phyloP scores from a whole-genome alignment of 257 asterid genomes.

The Ophiorrhiza pumila region DNA sequence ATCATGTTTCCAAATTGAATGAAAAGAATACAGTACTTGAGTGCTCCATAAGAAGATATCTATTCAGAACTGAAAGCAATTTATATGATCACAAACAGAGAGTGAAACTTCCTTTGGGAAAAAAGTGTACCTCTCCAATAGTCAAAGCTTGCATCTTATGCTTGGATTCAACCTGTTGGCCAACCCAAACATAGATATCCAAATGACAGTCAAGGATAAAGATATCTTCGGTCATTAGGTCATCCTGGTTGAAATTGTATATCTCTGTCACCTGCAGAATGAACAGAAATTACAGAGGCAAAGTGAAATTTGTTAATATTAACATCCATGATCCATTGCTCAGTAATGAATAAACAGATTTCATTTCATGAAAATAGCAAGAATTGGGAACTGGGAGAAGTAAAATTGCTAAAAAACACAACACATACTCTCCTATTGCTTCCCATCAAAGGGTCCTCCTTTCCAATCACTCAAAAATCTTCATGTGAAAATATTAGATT shows the following conservation, averaged over 20 bases:
- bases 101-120: not conserved
- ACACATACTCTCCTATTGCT: not conserved
- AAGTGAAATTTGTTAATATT: not conserved
- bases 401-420: not conserved
- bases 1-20: not conserved
- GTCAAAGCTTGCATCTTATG: slow-evolving; percentile 64
- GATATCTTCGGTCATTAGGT: slow-evolving; percentile 93
- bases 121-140: slow-evolving; percentile 66
- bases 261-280: slow-evolving; percentile 78
- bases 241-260: slow-evolving; percentile 87
- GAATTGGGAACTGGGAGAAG: not conserved
- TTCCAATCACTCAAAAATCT: not conserved
- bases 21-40: not conserved
- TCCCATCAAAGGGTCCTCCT: not conserved
- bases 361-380: not conserved
- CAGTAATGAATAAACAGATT: not conserved
- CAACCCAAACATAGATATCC: slow-evolving; percentile 92
- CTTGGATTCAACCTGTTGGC: slow-evolving; percentile 71
- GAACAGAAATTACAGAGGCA: slow-evolving; percentile 16
- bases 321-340: not conserved
- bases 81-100: not conserved
- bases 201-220: slow-evolving; percentile 87
- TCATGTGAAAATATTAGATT: not conserved
- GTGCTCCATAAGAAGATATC: not conserved
- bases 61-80: not conserved